Percentiles rank a stretch among this genome's conserved stretches.
These are phyloP conservation scores for Cercospora nicotianae DNA, from an alignment of 2,329 filamentous ascomycete genomes.

Conservation along the genomic window DNA sequence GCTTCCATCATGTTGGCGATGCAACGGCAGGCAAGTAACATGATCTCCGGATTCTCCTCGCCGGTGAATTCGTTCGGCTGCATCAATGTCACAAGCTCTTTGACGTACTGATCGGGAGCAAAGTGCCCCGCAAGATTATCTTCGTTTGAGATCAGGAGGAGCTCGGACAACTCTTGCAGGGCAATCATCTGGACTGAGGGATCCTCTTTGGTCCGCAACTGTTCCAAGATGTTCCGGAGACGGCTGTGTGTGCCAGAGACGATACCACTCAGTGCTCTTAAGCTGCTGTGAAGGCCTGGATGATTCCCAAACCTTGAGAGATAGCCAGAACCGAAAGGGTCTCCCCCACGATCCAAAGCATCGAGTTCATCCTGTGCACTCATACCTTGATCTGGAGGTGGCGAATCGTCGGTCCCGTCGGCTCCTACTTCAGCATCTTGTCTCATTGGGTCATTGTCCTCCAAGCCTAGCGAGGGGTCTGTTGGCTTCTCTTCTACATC, in stretches of 20 bases:
- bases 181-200: slow-evolving; percentile 86
- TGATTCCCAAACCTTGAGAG: slow-evolving; percentile 68
- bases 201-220: slow-evolving; percentile 78
- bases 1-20: slow-evolving; percentile 98
- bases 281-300: slow-evolving; percentile 70
- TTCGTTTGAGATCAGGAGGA: slow-evolving; percentile 91
- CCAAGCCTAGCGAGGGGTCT: slow-evolving; percentile 39
- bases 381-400: slow-evolving; percentile 39
- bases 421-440: slow-evolving; percentile 42
- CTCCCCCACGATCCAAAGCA: slow-evolving; percentile 48
- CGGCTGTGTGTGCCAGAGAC: slow-evolving; percentile 81
- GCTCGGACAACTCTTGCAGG: slow-evolving; percentile 87
- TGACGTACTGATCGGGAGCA: slow-evolving; percentile 89
- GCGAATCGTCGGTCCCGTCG: slow-evolving; percentile 60
- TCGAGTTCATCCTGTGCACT: slow-evolving; percentile 57
- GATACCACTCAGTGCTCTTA: slow-evolving; percentile 86
- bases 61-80: slow-evolving; percentile 75
- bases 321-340: slow-evolving; percentile 60
- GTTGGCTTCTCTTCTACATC: slow-evolving; percentile 36
- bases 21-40: slow-evolving; percentile 93
- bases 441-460: slow-evolving; percentile 54
- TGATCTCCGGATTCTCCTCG: slow-evolving; percentile 93
- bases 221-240: slow-evolving; percentile 62
- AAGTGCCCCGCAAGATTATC: slow-evolving; percentile 96
- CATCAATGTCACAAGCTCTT: slow-evolving; percentile 90